Percentiles rank a stretch among this genome's conserved stretches.
Evolutionary conservation across 2,329 filamentous ascomycete genomes (phyloP).

Genomic region (Phyllosticta citriasiana): DNA sequence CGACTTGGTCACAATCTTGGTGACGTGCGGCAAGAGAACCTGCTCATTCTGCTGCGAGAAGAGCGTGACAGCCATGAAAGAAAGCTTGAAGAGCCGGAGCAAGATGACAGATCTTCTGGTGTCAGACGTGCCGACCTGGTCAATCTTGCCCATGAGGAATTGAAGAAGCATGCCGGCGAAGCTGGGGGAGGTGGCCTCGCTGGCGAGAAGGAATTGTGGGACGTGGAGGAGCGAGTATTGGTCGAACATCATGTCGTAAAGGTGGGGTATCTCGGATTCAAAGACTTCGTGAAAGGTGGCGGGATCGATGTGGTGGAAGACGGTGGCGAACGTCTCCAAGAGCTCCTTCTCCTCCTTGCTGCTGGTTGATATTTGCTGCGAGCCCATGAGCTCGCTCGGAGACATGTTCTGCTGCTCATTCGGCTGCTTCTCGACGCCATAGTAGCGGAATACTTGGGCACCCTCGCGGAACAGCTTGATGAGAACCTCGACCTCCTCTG

Average conservation of each 20-base stretch:
- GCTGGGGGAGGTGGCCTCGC: slow-evolving; percentile 91
- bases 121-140: slow-evolving; percentile 86
- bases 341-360: slow-evolving; percentile 96
- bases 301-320: slow-evolving; percentile 97
- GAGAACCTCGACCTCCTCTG: slow-evolving; percentile 92
- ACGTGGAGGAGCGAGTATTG: slow-evolving; percentile 90
- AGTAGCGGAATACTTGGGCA: slow-evolving; percentile 93
- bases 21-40: slow-evolving; percentile 88
- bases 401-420: slow-evolving; percentile 66
- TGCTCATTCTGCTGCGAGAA: slow-evolving; percentile 94
- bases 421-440: slow-evolving; percentile 73
- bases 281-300: slow-evolving; percentile 99
- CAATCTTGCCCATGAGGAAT: slow-evolving; percentile 93
- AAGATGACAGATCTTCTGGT: slow-evolving; percentile 89
- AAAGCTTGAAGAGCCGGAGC: slow-evolving; percentile 89
- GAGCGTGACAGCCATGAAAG: slow-evolving; percentile 97
- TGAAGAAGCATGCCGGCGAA: slow-evolving; percentile 98
- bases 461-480: slow-evolving; percentile 97
- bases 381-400: slow-evolving; percentile 84
- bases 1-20: slow-evolving; percentile 93
- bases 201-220: slow-evolving; percentile 97
- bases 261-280: slow-evolving; percentile 87
- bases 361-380: slow-evolving; percentile 78
- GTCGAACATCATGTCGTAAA: slow-evolving; percentile 97
- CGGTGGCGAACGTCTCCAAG: slow-evolving; percentile 92